Conservation (phyloP, 148 eudicot genomes). For the Rheum nobile region DNA sequence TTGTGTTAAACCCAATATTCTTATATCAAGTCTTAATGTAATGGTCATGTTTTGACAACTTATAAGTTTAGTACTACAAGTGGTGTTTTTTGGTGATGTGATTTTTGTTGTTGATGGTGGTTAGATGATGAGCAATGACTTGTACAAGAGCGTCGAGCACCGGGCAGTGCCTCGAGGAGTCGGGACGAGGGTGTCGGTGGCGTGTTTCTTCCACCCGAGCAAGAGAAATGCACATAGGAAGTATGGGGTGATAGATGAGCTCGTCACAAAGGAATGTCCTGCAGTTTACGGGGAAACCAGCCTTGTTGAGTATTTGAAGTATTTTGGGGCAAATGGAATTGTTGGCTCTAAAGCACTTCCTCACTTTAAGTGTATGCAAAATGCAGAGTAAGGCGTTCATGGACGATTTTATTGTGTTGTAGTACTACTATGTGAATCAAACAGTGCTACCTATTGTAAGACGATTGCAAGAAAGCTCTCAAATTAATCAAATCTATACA, state of each 20-base stretch:
- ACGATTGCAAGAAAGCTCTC: neutral
- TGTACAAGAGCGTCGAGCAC: slow-evolving; percentile 7
- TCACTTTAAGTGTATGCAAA: neutral
- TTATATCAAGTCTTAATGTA: too few species aligned
- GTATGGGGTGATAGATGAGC: slow-evolving; percentile 5
- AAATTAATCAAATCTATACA: too few species aligned
- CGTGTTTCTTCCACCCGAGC: slow-evolving; percentile 10
- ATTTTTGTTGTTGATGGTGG: neutral
- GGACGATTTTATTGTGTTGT: neutral
- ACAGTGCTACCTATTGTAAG: neutral
- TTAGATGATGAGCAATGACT: slow-evolving; percentile 9
- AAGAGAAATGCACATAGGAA: neutral
- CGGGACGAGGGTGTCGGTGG: slow-evolving; percentile 1
- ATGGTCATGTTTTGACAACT: neutral
- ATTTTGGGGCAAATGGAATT: neutral
- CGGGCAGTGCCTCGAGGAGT: neutral
- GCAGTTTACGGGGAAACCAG: neutral
- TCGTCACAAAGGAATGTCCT: neutral
- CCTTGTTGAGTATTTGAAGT: slow-evolving; percentile 2
- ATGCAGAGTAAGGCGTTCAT: neutral
- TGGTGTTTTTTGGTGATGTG: neutral
- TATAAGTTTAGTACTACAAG: neutral
- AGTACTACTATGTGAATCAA: too few species aligned
- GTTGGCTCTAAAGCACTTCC: slow-evolving; percentile 7
- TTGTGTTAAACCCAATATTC: too few species aligned